phyloP scores from a whole-genome alignment of 2,329 filamentous ascomycete species.

The Capronia americana region DNA sequence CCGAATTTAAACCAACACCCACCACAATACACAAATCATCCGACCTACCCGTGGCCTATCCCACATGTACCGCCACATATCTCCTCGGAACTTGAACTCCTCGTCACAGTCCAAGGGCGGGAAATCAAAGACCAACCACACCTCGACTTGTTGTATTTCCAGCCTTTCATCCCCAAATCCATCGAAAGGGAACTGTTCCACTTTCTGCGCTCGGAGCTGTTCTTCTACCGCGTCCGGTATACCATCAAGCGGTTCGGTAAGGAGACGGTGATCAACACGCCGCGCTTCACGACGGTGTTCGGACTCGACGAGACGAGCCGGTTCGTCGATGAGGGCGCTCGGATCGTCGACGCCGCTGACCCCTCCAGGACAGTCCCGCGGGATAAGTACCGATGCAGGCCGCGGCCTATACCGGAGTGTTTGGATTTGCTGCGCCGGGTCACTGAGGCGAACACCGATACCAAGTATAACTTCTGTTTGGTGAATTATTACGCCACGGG shows the following conservation, averaged over 20 bases:
- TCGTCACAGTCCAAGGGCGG: constrained; percentile 58
- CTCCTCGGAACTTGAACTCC: constrained; percentile 46
- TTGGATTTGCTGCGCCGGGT: constrained; percentile 67
- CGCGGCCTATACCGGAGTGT: constrained; percentile 74
- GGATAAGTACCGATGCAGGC: constrained; percentile 64
- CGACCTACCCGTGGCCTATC: constrained; percentile 61
- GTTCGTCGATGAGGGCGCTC: constrained; percentile 51
- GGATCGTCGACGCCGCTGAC: constrained; percentile 30
- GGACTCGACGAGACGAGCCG: constrained; percentile 68
- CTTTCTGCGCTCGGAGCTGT: constrained; percentile 73
- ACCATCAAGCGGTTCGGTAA: constrained; percentile 70
- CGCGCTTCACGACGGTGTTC: constrained; percentile 67
- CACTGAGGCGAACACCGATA: constrained; percentile 70
- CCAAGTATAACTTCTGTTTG: constrained; percentile 76
- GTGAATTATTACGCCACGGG: constrained; percentile 85
- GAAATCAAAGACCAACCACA: constrained; percentile 71
- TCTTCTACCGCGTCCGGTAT: constrained; percentile 78
- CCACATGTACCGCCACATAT: constrained; percentile 56
- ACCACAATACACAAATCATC: constrained; percentile 49
- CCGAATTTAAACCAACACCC: background rate
- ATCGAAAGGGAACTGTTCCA: constrained; percentile 68
- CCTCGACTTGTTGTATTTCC: constrained; percentile 76
- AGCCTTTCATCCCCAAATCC: constrained; percentile 70
- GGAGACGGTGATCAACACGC: constrained; percentile 67
- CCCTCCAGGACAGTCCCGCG: constrained; percentile 48